These are phyloP conservation scores for Sextonia rubra DNA, from an alignment of 164 flowering plant species.

Conservation along the genomic window DNA sequence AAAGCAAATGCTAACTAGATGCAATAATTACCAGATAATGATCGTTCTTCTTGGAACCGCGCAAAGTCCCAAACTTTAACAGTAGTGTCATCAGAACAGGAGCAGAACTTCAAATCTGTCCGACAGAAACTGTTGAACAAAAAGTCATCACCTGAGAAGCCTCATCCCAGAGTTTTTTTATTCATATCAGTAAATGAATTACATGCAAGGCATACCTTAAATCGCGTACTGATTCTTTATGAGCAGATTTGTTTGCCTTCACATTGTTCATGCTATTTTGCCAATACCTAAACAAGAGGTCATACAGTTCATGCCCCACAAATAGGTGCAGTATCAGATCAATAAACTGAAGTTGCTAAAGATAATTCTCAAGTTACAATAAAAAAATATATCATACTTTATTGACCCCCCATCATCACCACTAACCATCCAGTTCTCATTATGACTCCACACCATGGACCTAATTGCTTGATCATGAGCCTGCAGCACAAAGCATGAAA, in stretches of 20 bases:
- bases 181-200: neutral
- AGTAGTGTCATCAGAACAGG: slow-evolving; percentile 97
- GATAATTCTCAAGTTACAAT: neutral
- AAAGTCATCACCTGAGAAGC: slow-evolving; percentile 1
- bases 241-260: slow-evolving; percentile 94
- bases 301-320: neutral
- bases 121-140: slow-evolving; percentile 73
- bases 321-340: neutral
- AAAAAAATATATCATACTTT: slow-evolving; percentile 44
- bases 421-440: slow-evolving; percentile 99
- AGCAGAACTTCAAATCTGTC: slow-evolving; percentile 97
- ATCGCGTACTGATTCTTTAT: slow-evolving; percentile 95
- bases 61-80: slow-evolving; percentile 99
- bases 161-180: neutral
- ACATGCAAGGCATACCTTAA: slow-evolving; percentile 48
- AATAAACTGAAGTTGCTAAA: slow-evolving; percentile 1
- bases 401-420: slow-evolving; percentile 99
- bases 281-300: slow-evolving; percentile 69
- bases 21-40: slow-evolving; percentile 83
- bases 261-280: slow-evolving; percentile 98
- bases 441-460: slow-evolving; percentile 99
- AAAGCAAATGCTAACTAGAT: slow-evolving; percentile 11
- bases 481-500: slow-evolving; percentile 29
- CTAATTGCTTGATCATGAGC: slow-evolving; percentile 99
- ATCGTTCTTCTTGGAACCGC: slow-evolving; percentile 90